phyloP scores from a whole-genome alignment of 495 filamentous ascomycete species.

The Entonaema liquescens region DNA sequence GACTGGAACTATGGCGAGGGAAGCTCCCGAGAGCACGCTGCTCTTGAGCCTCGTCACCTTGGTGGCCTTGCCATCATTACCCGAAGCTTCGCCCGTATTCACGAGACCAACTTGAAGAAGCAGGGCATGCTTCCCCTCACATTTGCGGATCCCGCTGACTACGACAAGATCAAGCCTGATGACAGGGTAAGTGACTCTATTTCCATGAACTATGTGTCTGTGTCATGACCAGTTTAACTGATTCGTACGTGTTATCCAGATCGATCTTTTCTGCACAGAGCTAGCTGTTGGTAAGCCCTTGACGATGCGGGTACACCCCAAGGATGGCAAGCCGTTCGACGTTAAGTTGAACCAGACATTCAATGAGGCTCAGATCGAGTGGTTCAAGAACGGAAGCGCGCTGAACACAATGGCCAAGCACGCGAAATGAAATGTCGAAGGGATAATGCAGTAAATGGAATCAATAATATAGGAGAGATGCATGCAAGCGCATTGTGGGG shows the following conservation, averaged over 20 bases:
- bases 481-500: conserved; percentile 45
- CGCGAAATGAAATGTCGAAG: conserved; percentile 29
- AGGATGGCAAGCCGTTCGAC: conserved; percentile 81
- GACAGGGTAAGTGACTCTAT: conserved; percentile 67
- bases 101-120: conserved; percentile 99
- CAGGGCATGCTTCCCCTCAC: conserved; percentile 99
- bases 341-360: conserved; percentile 91
- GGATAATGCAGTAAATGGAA: conserved; percentile 3
- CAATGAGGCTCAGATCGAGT: conserved; percentile 96
- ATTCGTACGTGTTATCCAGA: conserved; percentile 40
- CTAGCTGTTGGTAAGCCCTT: conserved; percentile 93
- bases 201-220: background rate
- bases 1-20: conserved; percentile 99
- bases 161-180: conserved; percentile 93
- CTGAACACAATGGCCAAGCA: conserved; percentile 97
- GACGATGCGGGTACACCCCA: conserved; percentile 89
- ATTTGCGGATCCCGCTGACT: conserved; percentile 93
- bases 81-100: conserved; percentile 96
- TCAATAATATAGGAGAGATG: conserved; percentile 34
- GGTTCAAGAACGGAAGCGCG: conserved; percentile 97
- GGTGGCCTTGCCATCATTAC: conserved; percentile 97
- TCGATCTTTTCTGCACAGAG: conserved; percentile 90
- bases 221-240: background rate
- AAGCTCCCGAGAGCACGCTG: conserved; percentile 95
- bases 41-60: conserved; percentile 96